Evolutionary conservation across 768 basidiomycete genomes (phyloP).

Genomic region (Rubroboletus pulcherrimus): DNA sequence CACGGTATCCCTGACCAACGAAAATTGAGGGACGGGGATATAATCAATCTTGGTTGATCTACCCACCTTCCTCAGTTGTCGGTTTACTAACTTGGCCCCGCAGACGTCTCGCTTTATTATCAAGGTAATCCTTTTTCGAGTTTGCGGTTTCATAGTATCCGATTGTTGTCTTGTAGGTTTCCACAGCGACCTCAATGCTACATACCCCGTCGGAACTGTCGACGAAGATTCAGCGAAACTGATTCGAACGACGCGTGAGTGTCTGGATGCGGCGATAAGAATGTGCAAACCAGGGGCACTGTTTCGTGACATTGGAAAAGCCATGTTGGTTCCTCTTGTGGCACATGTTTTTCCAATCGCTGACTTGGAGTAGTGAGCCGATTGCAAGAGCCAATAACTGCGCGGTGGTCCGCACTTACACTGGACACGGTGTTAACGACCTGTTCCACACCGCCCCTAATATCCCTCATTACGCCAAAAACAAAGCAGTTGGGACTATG

Average conservation of each 20-base stretch:
- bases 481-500: constrained; percentile 91
- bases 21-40: constrained; percentile 87
- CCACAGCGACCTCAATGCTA: constrained; percentile 91
- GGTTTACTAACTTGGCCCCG: constrained; percentile 13
- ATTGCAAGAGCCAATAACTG: constrained; percentile 80
- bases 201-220: constrained; percentile 84
- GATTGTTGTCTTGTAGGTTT: constrained; percentile 49
- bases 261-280: constrained; percentile 85
- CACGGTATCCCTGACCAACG: constrained; percentile 93
- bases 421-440: constrained; percentile 86
- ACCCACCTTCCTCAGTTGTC: constrained; percentile 5
- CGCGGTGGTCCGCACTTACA: constrained; percentile 88
- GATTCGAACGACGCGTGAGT: constrained; percentile 77
- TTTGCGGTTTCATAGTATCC: background rate
- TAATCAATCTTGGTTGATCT: constrained; percentile 82
- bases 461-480: constrained; percentile 92
- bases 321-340: constrained; percentile 54
- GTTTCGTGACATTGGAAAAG: constrained; percentile 84
- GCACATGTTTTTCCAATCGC: constrained; percentile 10
- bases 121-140: constrained; percentile 46
- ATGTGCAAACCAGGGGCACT: constrained; percentile 91
- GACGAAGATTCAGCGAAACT: constrained; percentile 82
- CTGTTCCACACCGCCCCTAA: constrained; percentile 85
- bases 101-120: constrained; percentile 79
- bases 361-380: constrained; percentile 58